Conservation (phyloP, 2,329 filamentous ascomycete species). For the Trichoderma sp. region DNA sequence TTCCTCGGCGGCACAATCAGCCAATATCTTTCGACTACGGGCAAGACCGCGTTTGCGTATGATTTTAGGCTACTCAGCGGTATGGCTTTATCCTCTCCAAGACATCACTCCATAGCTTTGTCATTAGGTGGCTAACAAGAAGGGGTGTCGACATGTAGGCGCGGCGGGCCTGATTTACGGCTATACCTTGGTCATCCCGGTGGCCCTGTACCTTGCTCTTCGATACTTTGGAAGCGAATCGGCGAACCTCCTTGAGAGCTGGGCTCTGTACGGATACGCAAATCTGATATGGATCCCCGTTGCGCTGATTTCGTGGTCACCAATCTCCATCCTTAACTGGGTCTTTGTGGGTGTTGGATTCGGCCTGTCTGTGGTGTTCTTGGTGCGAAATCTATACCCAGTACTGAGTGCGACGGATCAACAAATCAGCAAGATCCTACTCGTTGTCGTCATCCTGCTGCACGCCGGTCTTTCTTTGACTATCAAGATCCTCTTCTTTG, state of each 20-base stretch:
- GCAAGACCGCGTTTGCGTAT: slow-evolving; percentile 79
- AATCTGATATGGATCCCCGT: slow-evolving; percentile 98
- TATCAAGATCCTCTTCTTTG: slow-evolving; percentile 97
- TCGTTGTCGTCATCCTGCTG: slow-evolving; percentile 80
- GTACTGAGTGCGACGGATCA: slow-evolving; percentile 91
- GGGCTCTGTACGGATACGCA: slow-evolving; percentile 92
- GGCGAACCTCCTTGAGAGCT: slow-evolving; percentile 92
- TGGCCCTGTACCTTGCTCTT: slow-evolving; percentile 82
- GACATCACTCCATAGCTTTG: no score
- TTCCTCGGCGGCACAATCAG: slow-evolving; percentile 96
- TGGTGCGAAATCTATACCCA: slow-evolving; percentile 85
- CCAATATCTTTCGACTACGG: slow-evolving; percentile 75
- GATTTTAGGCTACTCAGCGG: slow-evolving; percentile 89
- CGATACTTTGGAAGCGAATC: slow-evolving; percentile 95
- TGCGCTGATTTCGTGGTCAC: slow-evolving; percentile 87
- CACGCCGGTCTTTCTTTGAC: slow-evolving; percentile 90
- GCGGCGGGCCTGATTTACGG: slow-evolving; percentile 94
- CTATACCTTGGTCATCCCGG: slow-evolving; percentile 85
- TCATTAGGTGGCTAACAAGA: slow-evolving; percentile 20
- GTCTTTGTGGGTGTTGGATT: slow-evolving; percentile 89
- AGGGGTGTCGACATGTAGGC: slow-evolving; percentile 48
- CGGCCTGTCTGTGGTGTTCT: slow-evolving; percentile 78
- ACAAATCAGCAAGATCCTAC: slow-evolving; percentile 84
- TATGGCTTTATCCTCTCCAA: slow-evolving; percentile 43
- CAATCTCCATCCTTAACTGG: slow-evolving; percentile 86